phyloP scores from a whole-genome alignment of 805 yeast genomes.

The Schwanniomyces pseudopolymorphus region DNA sequence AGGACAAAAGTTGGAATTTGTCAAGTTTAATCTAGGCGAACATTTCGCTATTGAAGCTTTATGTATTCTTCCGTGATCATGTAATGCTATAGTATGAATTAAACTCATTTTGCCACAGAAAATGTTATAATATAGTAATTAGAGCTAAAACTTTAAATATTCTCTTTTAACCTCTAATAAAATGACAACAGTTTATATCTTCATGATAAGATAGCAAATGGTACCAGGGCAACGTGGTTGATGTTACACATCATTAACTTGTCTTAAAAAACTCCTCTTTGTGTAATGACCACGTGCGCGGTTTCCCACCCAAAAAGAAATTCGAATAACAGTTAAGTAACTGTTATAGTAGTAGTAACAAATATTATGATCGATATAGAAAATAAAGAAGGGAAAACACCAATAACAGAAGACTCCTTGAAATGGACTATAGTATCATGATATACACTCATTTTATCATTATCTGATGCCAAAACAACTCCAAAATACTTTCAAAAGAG shows the following conservation, averaged over 20 bases:
- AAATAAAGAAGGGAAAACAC: too few relatives aligned
- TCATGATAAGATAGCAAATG: slow-evolving; percentile 2
- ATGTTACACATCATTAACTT: background rate
- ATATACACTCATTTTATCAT: too few relatives aligned
- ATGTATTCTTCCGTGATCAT: slow-evolving; percentile 7
- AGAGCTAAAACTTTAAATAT: background rate
- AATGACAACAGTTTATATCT: background rate
- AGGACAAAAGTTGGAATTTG: background rate
- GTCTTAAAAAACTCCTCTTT: background rate
- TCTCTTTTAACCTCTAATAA: background rate
- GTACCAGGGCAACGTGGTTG: background rate
- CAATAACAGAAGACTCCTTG: too few relatives aligned
- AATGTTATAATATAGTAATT: background rate
- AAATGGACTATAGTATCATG: too few relatives aligned
- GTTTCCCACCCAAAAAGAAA: too few relatives aligned
- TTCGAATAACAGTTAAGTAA: too few relatives aligned
- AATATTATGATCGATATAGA: too few relatives aligned
- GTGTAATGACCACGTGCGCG: slow-evolving; percentile 4
- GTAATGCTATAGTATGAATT: slow-evolving; percentile 9
- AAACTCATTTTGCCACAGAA: slow-evolving; percentile 7
- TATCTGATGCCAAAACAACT: too few relatives aligned
- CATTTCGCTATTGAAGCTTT: background rate
- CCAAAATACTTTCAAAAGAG: too few relatives aligned
- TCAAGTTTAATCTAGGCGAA: background rate
- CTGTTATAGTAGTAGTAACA: too few relatives aligned